These are phyloP conservation scores for Trametes hirsuta DNA, from an alignment of 1,284 basidiomycete species.

Conservation along the genomic window DNA sequence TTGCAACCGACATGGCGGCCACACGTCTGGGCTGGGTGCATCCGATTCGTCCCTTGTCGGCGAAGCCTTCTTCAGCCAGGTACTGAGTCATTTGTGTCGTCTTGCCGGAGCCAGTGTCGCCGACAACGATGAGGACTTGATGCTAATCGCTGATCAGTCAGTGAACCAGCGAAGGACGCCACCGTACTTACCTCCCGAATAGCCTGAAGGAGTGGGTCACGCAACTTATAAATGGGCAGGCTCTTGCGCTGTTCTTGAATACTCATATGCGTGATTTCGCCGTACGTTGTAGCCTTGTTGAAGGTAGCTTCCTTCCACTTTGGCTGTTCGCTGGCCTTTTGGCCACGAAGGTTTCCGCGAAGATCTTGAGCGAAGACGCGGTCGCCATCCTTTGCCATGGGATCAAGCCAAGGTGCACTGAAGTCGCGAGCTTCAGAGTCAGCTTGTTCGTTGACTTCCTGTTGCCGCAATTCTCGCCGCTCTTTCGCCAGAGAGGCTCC, in stretches of 20 bases:
- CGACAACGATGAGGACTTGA: conserved; percentile 91
- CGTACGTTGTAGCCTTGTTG: conserved; percentile 97
- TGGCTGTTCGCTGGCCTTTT: conserved; percentile 82
- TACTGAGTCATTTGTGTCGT: conserved; percentile 86
- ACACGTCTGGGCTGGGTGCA: conserved; percentile 99
- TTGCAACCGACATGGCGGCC: conserved; percentile 98
- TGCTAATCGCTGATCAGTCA: conserved; percentile 60
- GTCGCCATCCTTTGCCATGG: conserved; percentile 90
- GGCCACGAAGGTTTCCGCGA: conserved; percentile 80
- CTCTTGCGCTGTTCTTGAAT: conserved; percentile 94
- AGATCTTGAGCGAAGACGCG: conserved; percentile 94
- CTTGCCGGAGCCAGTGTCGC: conserved; percentile 83
- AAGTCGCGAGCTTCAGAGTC: conserved; percentile 95
- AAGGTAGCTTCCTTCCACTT: conserved; percentile 94
- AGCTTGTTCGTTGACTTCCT: conserved; percentile 93
- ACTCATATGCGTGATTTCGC: conserved; percentile 87
- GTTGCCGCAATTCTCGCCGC: conserved; percentile 89
- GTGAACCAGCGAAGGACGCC: background rate
- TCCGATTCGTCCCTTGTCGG: conserved; percentile 87
- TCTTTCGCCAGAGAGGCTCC: conserved; percentile 95
- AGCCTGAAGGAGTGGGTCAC: conserved; percentile 91
- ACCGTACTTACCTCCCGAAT: conserved; percentile 74
- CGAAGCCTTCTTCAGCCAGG: conserved; percentile 74
- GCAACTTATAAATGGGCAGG: conserved; percentile 94
- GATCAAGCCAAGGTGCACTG: conserved; percentile 96